Base-by-base conservation (phyloP, 2,329 filamentous ascomycete species). In the Hypomyces perniciosus region DNA sequence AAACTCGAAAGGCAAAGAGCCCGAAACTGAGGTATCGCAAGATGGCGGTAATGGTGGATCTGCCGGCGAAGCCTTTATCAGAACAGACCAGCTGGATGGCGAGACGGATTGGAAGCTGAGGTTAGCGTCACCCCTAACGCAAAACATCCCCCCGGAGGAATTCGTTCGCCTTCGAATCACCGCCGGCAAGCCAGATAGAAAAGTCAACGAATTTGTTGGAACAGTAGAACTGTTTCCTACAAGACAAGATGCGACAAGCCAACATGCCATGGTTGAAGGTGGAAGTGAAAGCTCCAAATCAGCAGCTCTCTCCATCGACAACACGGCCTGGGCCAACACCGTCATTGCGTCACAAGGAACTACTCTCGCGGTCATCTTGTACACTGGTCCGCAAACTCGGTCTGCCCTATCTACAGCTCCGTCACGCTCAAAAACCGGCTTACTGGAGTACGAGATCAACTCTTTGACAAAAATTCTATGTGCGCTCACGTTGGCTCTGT, bases 91-190 rank as follows among this genome's bases (percentile, higher is more conserved):
- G 65, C 78, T 99, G 8, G 93, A 99, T 62, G 93, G 93, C 59
- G 93, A 99, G 71, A 99, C 93, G 0, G 93, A 99, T 64, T 99
- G 93, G 95, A 99, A 99, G 70, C 74, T 99, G 51, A 85, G 95
- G 30, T 70, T 97, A 34, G 90, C 93, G 1, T 93, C 90, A 9
- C 83, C 88, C 0, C 70, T 97, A 28, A 92, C 91, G 1, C 93
- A 99, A 63, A 79, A 75, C n/a, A 73, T 99, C 20, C 71, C 83
- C 0, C 71, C 84, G 1, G 80, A 81, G 42, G 88, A 96, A 57
- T 84, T 96, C 55, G 76, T 83, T 47, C 76, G 81, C 13, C 71
- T 85, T 33, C 77, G 78, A 28, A 81, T 99, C 44, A 88, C 85
- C 3, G 93, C 90, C 33, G 90, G 91, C 44, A 91, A 95, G 57